Percentiles rank a stretch among this genome's conserved stretches.
Evolutionary conservation across 352 stramenopile species (phyloP).

Genomic region (Labyrinthula sp.): DNA sequence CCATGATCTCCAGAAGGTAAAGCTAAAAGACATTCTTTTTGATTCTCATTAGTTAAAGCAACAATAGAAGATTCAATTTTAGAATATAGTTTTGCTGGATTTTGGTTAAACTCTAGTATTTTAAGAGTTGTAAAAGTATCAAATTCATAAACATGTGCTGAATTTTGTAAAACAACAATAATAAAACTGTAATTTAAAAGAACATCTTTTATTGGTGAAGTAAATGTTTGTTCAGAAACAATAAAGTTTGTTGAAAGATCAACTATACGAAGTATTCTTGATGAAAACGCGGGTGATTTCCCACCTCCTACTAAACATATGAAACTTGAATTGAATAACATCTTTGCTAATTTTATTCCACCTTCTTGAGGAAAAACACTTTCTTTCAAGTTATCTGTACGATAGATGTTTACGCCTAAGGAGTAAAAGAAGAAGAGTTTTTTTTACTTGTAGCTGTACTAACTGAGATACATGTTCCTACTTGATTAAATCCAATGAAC

Average conservation of each 20-base stretch:
- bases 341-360: slow-evolving; percentile 63
- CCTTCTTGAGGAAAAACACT: slow-evolving; percentile 57
- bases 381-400: too few species aligned
- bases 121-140: slow-evolving; percentile 72
- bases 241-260: slow-evolving; percentile 63
- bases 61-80: not conserved
- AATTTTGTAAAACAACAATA: slow-evolving; percentile 57
- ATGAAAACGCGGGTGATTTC: slow-evolving; percentile 64
- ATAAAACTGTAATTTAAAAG: slow-evolving; percentile 64
- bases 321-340: slow-evolving; percentile 72
- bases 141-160: slow-evolving; percentile 75
- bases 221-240: slow-evolving; percentile 72
- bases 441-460: slow-evolving; percentile 55
- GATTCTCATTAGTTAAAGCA: not conserved
- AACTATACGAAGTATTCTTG: slow-evolving; percentile 59
- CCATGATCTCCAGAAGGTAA: slow-evolving; percentile 51
- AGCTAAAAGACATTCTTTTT: slow-evolving; percentile 1
- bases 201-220: slow-evolving; percentile 59
- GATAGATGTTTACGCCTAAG: slow-evolving; percentile 62
- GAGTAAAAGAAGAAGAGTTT: slow-evolving; percentile 72
- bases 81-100: slow-evolving; percentile 36
- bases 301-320: slow-evolving; percentile 62
- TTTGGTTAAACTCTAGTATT: slow-evolving; percentile 61
- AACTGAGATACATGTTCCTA: slow-evolving; percentile 66
- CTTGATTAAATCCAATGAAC: slow-evolving; percentile 71